phyloP scores from a whole-genome alignment of 139 green algal genomes.

The Axilococcus clingmanii region DNA sequence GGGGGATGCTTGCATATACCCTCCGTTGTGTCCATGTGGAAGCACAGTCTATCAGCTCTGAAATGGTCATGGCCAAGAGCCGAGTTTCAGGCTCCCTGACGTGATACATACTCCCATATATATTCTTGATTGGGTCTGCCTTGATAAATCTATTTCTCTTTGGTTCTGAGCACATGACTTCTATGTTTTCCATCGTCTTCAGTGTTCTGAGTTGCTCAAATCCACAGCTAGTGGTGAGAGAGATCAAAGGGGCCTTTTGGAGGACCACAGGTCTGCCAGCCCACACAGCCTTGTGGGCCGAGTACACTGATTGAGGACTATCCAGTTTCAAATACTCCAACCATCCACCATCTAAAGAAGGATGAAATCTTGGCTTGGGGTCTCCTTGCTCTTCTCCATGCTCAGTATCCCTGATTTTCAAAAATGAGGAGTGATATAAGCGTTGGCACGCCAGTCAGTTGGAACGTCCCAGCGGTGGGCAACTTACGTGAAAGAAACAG shows the following conservation, averaged over 20 bases:
- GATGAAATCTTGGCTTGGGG: conserved; percentile 11
- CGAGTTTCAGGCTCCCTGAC: conserved; percentile 48
- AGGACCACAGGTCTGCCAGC: conserved; percentile 13
- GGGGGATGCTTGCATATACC: not conserved
- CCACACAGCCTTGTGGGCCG: conserved; percentile 13
- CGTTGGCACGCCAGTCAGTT: too few species aligned
- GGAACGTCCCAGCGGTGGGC: too few species aligned
- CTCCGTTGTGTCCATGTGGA: conserved; percentile 19
- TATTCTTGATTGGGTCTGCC: conserved; percentile 40
- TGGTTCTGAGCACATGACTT: conserved; percentile 32
- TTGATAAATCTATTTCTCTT: conserved; percentile 39
- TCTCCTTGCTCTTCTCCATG: conserved; percentile 20
- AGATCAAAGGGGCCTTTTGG: conserved; percentile 5
- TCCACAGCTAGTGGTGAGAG: not conserved
- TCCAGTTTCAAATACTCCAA: conserved; percentile 15
- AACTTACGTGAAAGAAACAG: conserved; percentile 3
- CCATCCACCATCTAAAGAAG: conserved; percentile 6
- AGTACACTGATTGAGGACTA: conserved; percentile 10
- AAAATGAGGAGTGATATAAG: too few species aligned
- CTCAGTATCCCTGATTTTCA: conserved; percentile 29
- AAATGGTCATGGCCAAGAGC: conserved; percentile 25
- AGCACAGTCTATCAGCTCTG: conserved; percentile 39
- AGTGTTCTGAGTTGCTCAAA: too few species aligned
- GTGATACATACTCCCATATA: conserved; percentile 36
- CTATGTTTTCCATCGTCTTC: conserved; percentile 5